Evolutionary conservation across 2,329 filamentous ascomycete genomes (phyloP), one percentile per base, ranked within the genome.

Genomic region (Colletotrichum acutatum): DNA sequence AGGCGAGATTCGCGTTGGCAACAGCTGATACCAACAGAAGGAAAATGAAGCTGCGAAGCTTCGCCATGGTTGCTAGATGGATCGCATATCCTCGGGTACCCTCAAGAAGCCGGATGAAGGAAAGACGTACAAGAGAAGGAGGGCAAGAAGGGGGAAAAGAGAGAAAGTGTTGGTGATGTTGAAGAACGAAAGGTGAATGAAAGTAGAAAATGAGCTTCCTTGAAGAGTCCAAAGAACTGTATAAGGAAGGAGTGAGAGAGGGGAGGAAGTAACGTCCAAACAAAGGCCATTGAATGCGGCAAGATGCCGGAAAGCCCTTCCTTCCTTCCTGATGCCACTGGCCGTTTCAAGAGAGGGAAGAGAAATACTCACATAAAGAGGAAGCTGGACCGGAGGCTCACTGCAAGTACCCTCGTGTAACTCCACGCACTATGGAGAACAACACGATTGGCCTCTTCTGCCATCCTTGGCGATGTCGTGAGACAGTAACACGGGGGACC

Each of bases 51-150:
- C 32, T 7, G 28, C 37, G 22, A 19, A 32, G 8, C 12, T 26
- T 46, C 49, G 53, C n/a, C 71, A 74, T 74, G 34, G 11, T 49
- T 6, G 46, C 28, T 59, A 59, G 24, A 34, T 19, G 7, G 12
- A 37, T 64, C 12, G 22, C 16, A 14, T 37, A 34, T n/a, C 14
- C 32, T 71, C 49, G 14, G 26, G 37, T 6, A n/a, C n/a, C 26
- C 9, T 30, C 37, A 7, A 30, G n/a, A 34, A n/a, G 24, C n/a
- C 6, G n/a, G 11, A 26, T 24, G n/a, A 24, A 60, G 5, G 54
- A 61, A 37, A 54, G 11, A 34, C 53, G 58, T 52, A 42, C 3
- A 19, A 19, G n/a, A 19, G 14, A 57, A 54, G 26, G 12, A 30
- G 42, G 61, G 61, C 12, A 24, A 34, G 3, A 24, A 34, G 26